Conservation (phyloP, 805 yeast species). For the Candida ortonii region DNA sequence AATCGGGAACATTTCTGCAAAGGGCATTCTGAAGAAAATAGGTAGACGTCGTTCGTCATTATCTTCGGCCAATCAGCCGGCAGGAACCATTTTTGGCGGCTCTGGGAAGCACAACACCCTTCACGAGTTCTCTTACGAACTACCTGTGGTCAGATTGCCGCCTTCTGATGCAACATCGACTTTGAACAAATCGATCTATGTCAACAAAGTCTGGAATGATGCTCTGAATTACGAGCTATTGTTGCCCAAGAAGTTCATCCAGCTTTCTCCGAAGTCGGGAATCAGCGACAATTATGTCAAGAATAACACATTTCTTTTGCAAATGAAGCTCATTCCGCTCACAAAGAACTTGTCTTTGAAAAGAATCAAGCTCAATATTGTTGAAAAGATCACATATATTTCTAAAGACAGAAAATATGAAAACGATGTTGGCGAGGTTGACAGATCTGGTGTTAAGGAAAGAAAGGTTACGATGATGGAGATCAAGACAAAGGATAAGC, state of each 20-base stretch:
- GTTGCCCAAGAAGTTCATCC: slow-evolving; percentile 65
- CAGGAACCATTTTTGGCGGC: slow-evolving; percentile 21
- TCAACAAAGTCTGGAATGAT: slow-evolving; percentile 72
- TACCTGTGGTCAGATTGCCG: slow-evolving; percentile 53
- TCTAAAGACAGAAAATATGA: slow-evolving; percentile 54
- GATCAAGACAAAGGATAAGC: slow-evolving; percentile 52
- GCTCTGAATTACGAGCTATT: slow-evolving; percentile 68
- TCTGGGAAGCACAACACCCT: slow-evolving; percentile 20
- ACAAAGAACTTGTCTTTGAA: slow-evolving; percentile 60
- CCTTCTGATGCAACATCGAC: slow-evolving; percentile 57
- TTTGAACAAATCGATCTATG: slow-evolving; percentile 71
- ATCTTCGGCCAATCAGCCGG: slow-evolving; percentile 9
- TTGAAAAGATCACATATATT: slow-evolving; percentile 63
- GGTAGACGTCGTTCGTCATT: slow-evolving; percentile 21
- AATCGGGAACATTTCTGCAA: slow-evolving; percentile 9
- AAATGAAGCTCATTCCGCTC: slow-evolving; percentile 64
- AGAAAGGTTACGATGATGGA: slow-evolving; percentile 60
- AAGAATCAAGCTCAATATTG: slow-evolving; percentile 60
- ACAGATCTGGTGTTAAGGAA: slow-evolving; percentile 41
- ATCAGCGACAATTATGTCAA: slow-evolving; percentile 23
- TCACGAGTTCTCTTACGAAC: slow-evolving; percentile 34
- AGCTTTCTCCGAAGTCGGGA: slow-evolving; percentile 53
- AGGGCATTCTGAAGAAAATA: slow-evolving; percentile 25
- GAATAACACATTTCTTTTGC: slow-evolving; percentile 40
- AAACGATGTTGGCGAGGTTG: slow-evolving; percentile 46